phyloP scores from a whole-genome alignment of 2,329 filamentous ascomycete species.

The Bipolaris bicolor region DNA sequence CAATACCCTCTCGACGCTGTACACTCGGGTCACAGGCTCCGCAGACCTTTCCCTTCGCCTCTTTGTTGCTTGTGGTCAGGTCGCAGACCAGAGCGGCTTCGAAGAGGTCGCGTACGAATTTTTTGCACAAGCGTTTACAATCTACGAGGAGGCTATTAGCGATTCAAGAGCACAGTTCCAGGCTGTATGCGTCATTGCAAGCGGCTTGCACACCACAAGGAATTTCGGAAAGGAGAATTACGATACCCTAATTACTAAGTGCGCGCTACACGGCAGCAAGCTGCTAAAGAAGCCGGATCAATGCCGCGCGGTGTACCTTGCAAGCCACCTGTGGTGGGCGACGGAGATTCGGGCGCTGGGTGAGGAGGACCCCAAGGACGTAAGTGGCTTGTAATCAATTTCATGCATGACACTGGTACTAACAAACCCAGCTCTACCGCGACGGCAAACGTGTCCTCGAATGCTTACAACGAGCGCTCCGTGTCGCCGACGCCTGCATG shows the following conservation, averaged over 20 bases:
- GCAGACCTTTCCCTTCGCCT: constrained; percentile 88
- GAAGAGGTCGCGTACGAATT: constrained; percentile 98
- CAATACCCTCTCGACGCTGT: constrained; percentile 82
- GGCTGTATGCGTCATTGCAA: constrained; percentile 92
- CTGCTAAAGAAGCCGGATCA: constrained; percentile 97
- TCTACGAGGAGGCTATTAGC: constrained; percentile 95
- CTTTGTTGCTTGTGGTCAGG: constrained; percentile 90
- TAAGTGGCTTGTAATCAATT: constrained; percentile 54
- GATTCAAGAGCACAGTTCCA: constrained; percentile 98
- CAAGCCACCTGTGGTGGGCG: constrained; percentile 98
- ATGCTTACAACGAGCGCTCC: constrained; percentile 90
- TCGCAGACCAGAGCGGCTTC: constrained; percentile 87
- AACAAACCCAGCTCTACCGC: constrained; percentile 72
- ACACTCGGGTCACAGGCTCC: constrained; percentile 82
- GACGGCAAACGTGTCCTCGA: constrained; percentile 97
- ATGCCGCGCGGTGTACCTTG: constrained; percentile 93
- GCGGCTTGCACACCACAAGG: constrained; percentile 83
- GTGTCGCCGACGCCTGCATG: constrained; percentile 98
- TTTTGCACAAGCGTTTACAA: constrained; percentile 96
- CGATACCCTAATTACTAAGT: constrained; percentile 97
- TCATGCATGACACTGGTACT: constrained; percentile 2
- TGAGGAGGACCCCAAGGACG: constrained; percentile 81
- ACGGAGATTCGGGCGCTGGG: constrained; percentile 78
- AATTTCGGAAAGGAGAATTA: constrained; percentile 98
- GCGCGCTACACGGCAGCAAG: constrained; percentile 94